Evolutionary conservation across 495 filamentous ascomycete genomes (phyloP).

Genomic region (Tuber magnatum): DNA sequence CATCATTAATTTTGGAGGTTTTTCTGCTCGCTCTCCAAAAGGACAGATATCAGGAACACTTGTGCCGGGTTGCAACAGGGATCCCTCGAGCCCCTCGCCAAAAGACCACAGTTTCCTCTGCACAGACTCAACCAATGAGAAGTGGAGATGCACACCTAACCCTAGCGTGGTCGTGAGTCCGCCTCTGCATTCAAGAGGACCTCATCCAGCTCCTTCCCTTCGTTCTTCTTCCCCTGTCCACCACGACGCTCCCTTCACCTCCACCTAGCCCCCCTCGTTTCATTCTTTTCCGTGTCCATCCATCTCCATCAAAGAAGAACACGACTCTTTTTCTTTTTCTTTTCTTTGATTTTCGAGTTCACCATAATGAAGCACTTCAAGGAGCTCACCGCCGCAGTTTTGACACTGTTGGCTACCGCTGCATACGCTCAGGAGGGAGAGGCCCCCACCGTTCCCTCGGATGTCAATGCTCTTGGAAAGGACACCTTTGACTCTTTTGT

Average conservation of each 20-base stretch:
- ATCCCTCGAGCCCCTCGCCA: slow-evolving; percentile 17
- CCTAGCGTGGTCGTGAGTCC: slow-evolving; percentile 8
- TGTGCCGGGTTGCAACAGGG: slow-evolving; percentile 18
- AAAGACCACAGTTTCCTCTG: slow-evolving; percentile 40
- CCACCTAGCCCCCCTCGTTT: not conserved
- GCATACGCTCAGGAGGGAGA: slow-evolving; percentile 58
- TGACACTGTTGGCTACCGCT: slow-evolving; percentile 36
- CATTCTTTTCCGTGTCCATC: slow-evolving; percentile 11
- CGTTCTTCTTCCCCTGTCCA: slow-evolving; percentile 11
- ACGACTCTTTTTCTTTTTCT: not conserved
- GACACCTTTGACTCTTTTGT: slow-evolving; percentile 83
- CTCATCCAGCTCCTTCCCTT: slow-evolving; percentile 14
- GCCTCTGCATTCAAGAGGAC: slow-evolving; percentile 32
- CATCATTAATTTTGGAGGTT: not conserved
- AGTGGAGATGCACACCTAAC: slow-evolving; percentile 11
- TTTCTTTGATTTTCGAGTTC: too few relatives aligned
- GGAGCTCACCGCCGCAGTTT: slow-evolving; percentile 35
- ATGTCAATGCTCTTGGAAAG: slow-evolving; percentile 75
- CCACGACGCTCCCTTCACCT: not conserved
- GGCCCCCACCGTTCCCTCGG: slow-evolving; percentile 53
- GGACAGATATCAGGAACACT: slow-evolving; percentile 33
- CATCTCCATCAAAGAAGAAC: not conserved
- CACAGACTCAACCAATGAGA: slow-evolving; percentile 24
- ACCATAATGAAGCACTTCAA: slow-evolving; percentile 39
- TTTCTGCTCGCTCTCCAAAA: slow-evolving; percentile 15